These are phyloP conservation scores for Trypanosoma rangeli DNA, from an alignment of 208 protist genomes.

Conservation along the genomic window DNA sequence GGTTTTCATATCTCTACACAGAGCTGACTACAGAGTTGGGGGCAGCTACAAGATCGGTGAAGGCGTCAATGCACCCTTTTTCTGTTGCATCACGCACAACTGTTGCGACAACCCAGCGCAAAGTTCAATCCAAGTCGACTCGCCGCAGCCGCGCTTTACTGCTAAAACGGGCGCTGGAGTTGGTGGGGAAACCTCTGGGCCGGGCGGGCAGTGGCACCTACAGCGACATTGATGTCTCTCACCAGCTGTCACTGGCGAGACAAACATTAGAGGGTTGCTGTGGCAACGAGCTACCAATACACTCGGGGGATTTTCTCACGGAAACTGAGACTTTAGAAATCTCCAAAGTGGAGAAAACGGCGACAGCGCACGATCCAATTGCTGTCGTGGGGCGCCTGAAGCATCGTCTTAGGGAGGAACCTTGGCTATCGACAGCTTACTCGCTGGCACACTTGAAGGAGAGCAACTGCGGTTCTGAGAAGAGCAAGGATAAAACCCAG, in stretches of 20 bases:
- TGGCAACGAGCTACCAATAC: background rate
- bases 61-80: background rate
- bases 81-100: constrained; percentile 16
- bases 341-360: background rate
- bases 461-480: background rate
- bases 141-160: constrained; percentile 21
- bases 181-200: constrained; percentile 16
- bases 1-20: background rate
- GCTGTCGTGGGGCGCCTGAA: constrained; percentile 3
- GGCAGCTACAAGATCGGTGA: background rate
- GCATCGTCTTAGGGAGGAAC: background rate
- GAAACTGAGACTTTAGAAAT: background rate
- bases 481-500: background rate
- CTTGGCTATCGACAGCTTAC: background rate
- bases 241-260: background rate
- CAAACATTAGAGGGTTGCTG: background rate
- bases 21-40: background rate
- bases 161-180: constrained; percentile 17
- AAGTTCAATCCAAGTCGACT: constrained; percentile 7
- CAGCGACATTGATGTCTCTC: background rate
- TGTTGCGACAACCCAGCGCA: constrained; percentile 11
- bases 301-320: background rate
- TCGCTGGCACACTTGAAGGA: background rate
- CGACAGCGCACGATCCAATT: background rate
- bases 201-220: constrained; percentile 5